phyloP scores from a whole-genome alignment of 768 basidiomycete genomes.

The Suillus placidus region DNA sequence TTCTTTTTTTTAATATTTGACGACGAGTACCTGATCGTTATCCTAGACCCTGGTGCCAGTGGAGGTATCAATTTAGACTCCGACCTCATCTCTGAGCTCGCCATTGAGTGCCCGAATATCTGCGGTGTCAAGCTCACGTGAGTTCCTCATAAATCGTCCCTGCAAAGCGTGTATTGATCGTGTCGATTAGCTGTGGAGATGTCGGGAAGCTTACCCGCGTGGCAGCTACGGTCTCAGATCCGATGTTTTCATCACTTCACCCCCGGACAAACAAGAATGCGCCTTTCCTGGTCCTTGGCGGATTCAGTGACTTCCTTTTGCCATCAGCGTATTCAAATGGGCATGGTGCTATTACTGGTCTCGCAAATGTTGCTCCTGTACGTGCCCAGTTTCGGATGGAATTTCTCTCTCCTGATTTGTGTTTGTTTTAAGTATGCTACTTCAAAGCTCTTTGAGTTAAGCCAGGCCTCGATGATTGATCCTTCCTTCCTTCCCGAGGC shows the following conservation, averaged over 20 bases:
- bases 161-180: conserved; percentile 13
- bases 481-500: conserved; percentile 65
- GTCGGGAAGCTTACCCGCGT: conserved; percentile 91
- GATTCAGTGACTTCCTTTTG: conserved; percentile 81
- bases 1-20: conserved; percentile 12
- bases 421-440: conserved; percentile 52
- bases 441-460: conserved; percentile 62
- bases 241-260: conserved; percentile 55
- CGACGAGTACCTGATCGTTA: not conserved
- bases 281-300: conserved; percentile 85
- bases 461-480: conserved; percentile 56
- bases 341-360: conserved; percentile 89
- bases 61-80: conserved; percentile 93
- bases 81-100: conserved; percentile 81
- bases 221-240: conserved; percentile 61
- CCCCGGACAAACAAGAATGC: conserved; percentile 69
- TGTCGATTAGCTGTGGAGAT: conserved; percentile 70
- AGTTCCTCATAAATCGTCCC: conserved; percentile 30
- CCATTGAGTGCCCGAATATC: conserved; percentile 72
- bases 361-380: conserved; percentile 83
- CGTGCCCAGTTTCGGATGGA: conserved; percentile 21
- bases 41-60: conserved; percentile 80
- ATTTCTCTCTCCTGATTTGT: conserved; percentile 8
- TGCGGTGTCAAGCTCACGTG: conserved; percentile 90
- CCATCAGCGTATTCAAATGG: conserved; percentile 73